Conservation (phyloP, 805 yeast species). For the Kodamaea nitidulidarum region DNA sequence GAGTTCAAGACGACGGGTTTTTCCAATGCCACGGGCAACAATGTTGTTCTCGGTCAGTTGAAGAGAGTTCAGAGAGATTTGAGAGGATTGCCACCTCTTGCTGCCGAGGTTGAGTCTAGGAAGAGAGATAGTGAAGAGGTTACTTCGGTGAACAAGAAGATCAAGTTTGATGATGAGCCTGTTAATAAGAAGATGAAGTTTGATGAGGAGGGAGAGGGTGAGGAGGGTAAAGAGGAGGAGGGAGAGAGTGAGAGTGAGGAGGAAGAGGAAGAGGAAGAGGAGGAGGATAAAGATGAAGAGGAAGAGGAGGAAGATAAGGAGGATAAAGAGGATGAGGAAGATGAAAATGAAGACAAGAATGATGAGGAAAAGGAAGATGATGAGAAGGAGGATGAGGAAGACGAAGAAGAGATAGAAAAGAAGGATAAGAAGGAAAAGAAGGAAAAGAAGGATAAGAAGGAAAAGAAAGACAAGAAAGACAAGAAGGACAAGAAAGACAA, state of each 20-base stretch:
- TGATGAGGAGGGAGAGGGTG: slow-evolving; percentile 8
- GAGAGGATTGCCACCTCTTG: slow-evolving; percentile 71
- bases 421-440: slow-evolving; percentile 14
- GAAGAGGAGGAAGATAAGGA: slow-evolving; percentile 13
- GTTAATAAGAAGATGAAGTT: slow-evolving; percentile 16
- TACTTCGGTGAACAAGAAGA: slow-evolving; percentile 23
- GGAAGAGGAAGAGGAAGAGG: slow-evolving; percentile 12
- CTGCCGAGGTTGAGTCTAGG: slow-evolving; percentile 18
- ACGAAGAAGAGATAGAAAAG: neutral
- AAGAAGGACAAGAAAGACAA: neutral
- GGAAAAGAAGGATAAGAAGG: slow-evolving; percentile 23
- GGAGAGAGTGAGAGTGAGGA: slow-evolving; percentile 11
- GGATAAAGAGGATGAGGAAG: slow-evolving; percentile 15
- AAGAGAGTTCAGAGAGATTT: slow-evolving; percentile 72
- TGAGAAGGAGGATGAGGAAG: slow-evolving; percentile 14
- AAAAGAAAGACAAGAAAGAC: slow-evolving; percentile 23
- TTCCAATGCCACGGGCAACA: slow-evolving; percentile 27
- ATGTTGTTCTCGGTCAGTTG: slow-evolving; percentile 56
- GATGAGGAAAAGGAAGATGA: slow-evolving; percentile 11
- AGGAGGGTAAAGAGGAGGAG: slow-evolving; percentile 7
- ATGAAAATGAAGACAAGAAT: slow-evolving; percentile 19
- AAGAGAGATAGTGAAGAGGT: slow-evolving; percentile 2
- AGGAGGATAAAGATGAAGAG: slow-evolving; percentile 9
- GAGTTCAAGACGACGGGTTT: slow-evolving; percentile 25
- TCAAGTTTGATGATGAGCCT: slow-evolving; percentile 20